Evolutionary conservation across 2,329 filamentous ascomycete species (phyloP).

Genomic region (Penicillium fuscoglaucum): DNA sequence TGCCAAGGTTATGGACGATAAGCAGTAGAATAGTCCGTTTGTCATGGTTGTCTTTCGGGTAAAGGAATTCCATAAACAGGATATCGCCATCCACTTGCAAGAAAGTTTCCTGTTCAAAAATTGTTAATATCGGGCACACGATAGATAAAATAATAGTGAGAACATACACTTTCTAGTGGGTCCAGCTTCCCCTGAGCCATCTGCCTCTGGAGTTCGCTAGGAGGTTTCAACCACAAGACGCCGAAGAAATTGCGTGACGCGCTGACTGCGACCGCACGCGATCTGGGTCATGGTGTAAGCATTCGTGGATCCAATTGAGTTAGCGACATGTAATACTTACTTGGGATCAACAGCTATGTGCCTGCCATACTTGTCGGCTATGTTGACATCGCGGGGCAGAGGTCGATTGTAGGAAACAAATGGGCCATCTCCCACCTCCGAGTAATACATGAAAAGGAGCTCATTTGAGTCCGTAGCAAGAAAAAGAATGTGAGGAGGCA

Average conservation of each 20-base stretch:
- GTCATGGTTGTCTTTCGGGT: slow-evolving; percentile 65
- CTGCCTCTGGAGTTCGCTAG: slow-evolving; percentile 53
- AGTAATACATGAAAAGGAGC: slow-evolving; percentile 73
- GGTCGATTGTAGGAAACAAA: slow-evolving; percentile 64
- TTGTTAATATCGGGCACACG: neutral
- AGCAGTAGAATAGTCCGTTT: slow-evolving; percentile 76
- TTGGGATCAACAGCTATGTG: slow-evolving; percentile 77
- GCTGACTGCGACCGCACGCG: slow-evolving; percentile 64
- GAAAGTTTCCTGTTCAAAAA: slow-evolving; percentile 44
- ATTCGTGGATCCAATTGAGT: neutral
- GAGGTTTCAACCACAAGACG: slow-evolving; percentile 67
- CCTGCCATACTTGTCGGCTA: slow-evolving; percentile 59
- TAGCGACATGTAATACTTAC: slow-evolving; percentile 45
- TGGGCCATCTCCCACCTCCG: slow-evolving; percentile 47
- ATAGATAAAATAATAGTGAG: neutral
- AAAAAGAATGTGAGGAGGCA: slow-evolving; percentile 79
- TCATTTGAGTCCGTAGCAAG: slow-evolving; percentile 73
- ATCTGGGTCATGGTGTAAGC: slow-evolving; percentile 32
- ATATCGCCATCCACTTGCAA: slow-evolving; percentile 69
- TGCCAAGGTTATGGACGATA: slow-evolving; percentile 49
- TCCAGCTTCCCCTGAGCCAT: slow-evolving; percentile 52
- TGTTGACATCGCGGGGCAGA: slow-evolving; percentile 57
- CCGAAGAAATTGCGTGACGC: slow-evolving; percentile 70
- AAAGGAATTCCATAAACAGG: slow-evolving; percentile 82
- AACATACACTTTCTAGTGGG: slow-evolving; percentile 59